phyloP scores from a whole-genome alignment of 768 basidiomycete genomes.

The Phanerochaete sordida region DNA sequence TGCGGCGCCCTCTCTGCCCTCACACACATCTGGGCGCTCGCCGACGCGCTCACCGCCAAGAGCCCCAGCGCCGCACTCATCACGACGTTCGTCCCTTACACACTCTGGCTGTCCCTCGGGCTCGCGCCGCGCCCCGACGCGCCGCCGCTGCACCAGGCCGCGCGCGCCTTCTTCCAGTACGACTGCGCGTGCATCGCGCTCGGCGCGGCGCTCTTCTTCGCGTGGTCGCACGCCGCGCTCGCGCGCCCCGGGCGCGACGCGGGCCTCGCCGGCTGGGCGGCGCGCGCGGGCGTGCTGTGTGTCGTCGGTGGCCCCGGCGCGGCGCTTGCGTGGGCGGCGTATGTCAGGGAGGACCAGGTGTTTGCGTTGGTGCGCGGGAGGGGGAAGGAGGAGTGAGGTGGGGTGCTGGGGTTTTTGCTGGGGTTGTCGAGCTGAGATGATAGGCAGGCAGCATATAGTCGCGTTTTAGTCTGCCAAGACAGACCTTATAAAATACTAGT shows the following conservation, averaged over 20 bases:
- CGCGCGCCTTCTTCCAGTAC: slow-evolving; percentile 9
- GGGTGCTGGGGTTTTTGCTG: too few relatives aligned
- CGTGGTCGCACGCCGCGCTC: neutral
- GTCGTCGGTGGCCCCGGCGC: slow-evolving; percentile 9
- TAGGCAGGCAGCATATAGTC: too few relatives aligned
- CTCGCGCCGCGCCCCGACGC: neutral
- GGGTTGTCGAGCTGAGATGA: too few relatives aligned
- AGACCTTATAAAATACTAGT: too few relatives aligned
- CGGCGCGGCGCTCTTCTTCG: slow-evolving; percentile 6
- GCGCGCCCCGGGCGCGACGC: neutral
- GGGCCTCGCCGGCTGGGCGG: neutral
- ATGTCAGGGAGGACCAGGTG: neutral
- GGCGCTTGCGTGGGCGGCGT: slow-evolving; percentile 7
- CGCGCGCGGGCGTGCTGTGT: neutral
- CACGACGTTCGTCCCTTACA: slow-evolving; percentile 7
- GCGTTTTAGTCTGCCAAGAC: too few relatives aligned
- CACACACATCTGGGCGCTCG: neutral
- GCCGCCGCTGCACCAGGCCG: neutral
- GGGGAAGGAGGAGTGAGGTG: neutral
- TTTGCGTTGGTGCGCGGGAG: neutral
- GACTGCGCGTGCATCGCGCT: slow-evolving; percentile 10
- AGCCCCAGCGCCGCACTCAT: slow-evolving; percentile 2
- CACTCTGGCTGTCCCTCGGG: neutral
- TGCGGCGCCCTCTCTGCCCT: slow-evolving; percentile 2
- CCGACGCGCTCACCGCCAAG: neutral